Percentiles rank a stretch among this genome's conserved stretches.
phyloP scores from a whole-genome alignment of 2,329 filamentous ascomycete species.

The Aspergillus floridensis region DNA sequence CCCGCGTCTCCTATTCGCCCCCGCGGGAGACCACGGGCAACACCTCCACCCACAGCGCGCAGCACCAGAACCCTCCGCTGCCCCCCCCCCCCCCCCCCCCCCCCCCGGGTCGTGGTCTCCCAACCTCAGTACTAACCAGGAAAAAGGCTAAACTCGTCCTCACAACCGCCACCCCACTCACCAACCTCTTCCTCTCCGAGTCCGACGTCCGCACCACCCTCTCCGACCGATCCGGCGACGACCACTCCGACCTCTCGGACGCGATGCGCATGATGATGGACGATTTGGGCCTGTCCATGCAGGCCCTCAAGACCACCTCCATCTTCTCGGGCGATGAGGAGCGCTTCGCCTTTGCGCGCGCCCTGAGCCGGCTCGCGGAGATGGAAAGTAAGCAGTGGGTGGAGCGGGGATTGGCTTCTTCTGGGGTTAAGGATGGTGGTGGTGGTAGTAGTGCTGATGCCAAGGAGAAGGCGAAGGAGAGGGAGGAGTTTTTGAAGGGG shows the following conservation, averaged over 20 bases:
- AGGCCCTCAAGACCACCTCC: slow-evolving; percentile 76
- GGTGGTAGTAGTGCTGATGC: slow-evolving; percentile 12
- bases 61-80: too few relatives aligned
- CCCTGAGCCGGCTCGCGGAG: slow-evolving; percentile 77
- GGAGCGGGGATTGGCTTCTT: slow-evolving; percentile 62
- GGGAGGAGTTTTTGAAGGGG: slow-evolving; percentile 49
- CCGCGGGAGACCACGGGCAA: too few relatives aligned
- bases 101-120: too few relatives aligned
- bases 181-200: slow-evolving; percentile 78
- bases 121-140: not conserved
- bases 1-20: too few relatives aligned
- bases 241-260: slow-evolving; percentile 58
- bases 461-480: slow-evolving; percentile 44
- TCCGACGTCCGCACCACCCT: slow-evolving; percentile 65
- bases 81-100: too few relatives aligned
- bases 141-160: slow-evolving; percentile 88
- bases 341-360: slow-evolving; percentile 90
- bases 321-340: slow-evolving; percentile 96
- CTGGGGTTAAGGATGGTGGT: slow-evolving; percentile 40
- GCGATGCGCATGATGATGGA: slow-evolving; percentile 81
- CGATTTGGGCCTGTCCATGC: slow-evolving; percentile 79
- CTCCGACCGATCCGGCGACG: slow-evolving; percentile 37
- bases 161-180: slow-evolving; percentile 80
- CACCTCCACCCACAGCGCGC: too few relatives aligned
- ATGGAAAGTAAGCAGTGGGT: slow-evolving; percentile 97